Evolutionary conservation across 352 stramenopile genomes (phyloP), one percentile per base, ranked within the genome.

Genomic region (Pythium myriotylum): DNA sequence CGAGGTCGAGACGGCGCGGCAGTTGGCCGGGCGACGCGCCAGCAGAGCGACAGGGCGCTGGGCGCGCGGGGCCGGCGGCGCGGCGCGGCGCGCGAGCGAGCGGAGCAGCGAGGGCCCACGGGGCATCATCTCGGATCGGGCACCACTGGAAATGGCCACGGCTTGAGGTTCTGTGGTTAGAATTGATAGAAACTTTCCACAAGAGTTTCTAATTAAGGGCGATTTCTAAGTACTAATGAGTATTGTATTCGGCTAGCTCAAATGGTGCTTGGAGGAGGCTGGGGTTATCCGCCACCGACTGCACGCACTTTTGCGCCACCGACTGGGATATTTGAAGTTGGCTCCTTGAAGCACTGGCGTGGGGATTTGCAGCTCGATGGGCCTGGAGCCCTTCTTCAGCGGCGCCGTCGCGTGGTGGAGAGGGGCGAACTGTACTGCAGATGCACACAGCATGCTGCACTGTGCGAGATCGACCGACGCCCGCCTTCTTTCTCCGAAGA

Each of bases 1-100:
- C 29, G 78, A 72, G 33, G 72, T 78, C 42, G 72, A 72, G 59
- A 90, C n/a, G 27, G 62, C 22, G 42, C 62, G 62, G 41, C 49
- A 54, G 35, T 70, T 60, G 24, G 49, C 49, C 14, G 62, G 62
- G 37, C 62, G 62, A 22, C 35, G 29, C 26, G 48, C 42, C 41
- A 41, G 17, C 16, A 54, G 54, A 23, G 52, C 37, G 32, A 22
- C 42, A 24, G 33, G 37, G 19, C 13, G 53, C 26, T 46, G n/a
- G 1, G 43, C 37, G 32, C 59, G 53, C 40, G 40, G 39, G 50
- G 54, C 41, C 22, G 46, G 46, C 35, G 33, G 50, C 49, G 37
- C 40, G 29, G 59, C 43, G 20, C 55, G 50, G 52, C 60, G 60
- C 53, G 60, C 53, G 32, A 68, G 51, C 33, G 52, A 43, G 52